These are phyloP conservation scores for Fusarium transvaalense DNA, from an alignment of 2,329 filamentous ascomycete species.

Conservation along the genomic window DNA sequence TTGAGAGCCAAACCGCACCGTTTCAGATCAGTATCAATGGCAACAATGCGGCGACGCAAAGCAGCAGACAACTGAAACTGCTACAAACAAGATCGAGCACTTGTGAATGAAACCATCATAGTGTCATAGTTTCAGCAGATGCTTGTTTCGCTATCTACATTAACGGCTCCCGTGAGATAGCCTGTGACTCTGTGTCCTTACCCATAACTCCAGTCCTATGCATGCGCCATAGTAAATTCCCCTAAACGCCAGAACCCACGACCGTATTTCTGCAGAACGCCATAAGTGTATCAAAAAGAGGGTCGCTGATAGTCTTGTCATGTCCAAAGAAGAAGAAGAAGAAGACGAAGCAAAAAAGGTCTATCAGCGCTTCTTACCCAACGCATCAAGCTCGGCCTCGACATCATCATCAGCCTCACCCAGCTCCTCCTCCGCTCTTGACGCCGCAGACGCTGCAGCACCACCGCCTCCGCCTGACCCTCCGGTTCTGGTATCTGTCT, in stretches of 20 bases:
- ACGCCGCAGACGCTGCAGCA: constrained; percentile 18
- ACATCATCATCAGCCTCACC: constrained; percentile 66
- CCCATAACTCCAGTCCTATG: constrained; percentile 25
- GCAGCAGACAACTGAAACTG: neutral
- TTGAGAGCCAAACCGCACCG: no score
- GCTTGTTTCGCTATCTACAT: no score
- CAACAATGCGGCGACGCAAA: neutral
- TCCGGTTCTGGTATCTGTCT: constrained; percentile 43
- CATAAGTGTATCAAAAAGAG: neutral
- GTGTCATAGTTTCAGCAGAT: no score
- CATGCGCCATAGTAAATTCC: constrained; percentile 5
- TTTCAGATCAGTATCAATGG: no score
- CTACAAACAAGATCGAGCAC: no score
- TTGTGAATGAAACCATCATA: neutral
- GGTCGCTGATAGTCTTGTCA: neutral
- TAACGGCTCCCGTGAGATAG: neutral
- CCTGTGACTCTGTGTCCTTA: constrained; percentile 14
- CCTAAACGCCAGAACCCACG: constrained; percentile 21
- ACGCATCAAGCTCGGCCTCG: constrained; percentile 57
- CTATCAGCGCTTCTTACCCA: constrained; percentile 55
- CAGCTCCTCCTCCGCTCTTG: constrained; percentile 62
- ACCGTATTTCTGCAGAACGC: constrained; percentile 18
- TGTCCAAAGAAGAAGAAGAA: neutral
- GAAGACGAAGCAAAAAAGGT: no score
- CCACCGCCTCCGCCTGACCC: constrained; percentile 51